A percentile compares a stretch with the other conserved stretches of the same genome.
phyloP scores from a whole-genome alignment of 106 monocot species.

The Acorus gramineus region DNA sequence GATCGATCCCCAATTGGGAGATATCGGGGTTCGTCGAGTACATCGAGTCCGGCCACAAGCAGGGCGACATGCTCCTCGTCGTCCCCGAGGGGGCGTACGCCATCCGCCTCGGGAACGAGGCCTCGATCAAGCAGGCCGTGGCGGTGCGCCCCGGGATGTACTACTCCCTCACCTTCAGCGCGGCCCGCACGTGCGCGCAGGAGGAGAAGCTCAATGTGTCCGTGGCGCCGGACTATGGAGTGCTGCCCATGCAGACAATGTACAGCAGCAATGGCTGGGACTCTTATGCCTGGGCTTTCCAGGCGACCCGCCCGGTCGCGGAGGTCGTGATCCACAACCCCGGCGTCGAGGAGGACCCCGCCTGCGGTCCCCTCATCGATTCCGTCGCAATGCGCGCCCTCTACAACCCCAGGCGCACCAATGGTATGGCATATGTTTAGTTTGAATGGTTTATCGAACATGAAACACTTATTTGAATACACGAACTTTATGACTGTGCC shows the following conservation, averaged over 20 bases:
- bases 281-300: constrained; percentile 55
- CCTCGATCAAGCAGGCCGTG: constrained; percentile 29
- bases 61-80: constrained; percentile 31
- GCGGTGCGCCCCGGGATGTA: constrained; percentile 20
- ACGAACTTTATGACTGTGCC: no score
- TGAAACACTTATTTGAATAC: no score
- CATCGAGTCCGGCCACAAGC: constrained; percentile 34
- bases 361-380: constrained; percentile 61
- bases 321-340: constrained; percentile 46
- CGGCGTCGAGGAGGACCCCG: constrained; percentile 37
- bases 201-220: constrained; percentile 38
- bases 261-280: constrained; percentile 61
- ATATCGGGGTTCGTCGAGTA: constrained; percentile 33
- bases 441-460: no score
- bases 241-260: constrained; percentile 43
- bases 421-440: constrained; percentile 11
- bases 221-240: constrained; percentile 28
- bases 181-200: constrained; percentile 55
- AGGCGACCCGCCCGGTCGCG: constrained; percentile 12
- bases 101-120: constrained; percentile 30
- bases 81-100: constrained; percentile 31
- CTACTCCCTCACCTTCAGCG: constrained; percentile 56
- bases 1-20: constrained; percentile 22
- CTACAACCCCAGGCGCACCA: constrained; percentile 26
- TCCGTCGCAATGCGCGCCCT: constrained; percentile 40